Evolutionary conservation across 176 grass and related monocot genomes (phyloP).

Genomic region (Juncus inflexus): DNA sequence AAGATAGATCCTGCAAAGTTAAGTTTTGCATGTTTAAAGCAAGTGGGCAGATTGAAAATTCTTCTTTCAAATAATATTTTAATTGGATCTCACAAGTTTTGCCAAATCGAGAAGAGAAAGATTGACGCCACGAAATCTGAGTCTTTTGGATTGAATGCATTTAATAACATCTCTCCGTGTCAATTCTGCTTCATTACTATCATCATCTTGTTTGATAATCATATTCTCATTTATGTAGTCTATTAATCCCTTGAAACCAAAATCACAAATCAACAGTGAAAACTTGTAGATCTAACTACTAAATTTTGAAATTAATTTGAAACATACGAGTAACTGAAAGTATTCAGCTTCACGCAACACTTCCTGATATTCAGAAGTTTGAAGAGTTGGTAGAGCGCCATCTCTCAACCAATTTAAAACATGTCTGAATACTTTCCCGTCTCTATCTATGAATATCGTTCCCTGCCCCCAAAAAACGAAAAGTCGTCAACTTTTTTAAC

Average conservation of each 20-base stretch:
- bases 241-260: slow-evolving; percentile 38
- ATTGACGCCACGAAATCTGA: slow-evolving; percentile 78
- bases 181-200: slow-evolving; percentile 32
- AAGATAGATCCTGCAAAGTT: slow-evolving; percentile 61
- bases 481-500: neutral
- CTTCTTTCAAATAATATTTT: neutral
- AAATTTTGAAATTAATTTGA: neutral
- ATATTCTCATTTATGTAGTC: slow-evolving; percentile 32
- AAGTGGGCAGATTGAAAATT: slow-evolving; percentile 10
- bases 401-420: slow-evolving; percentile 91
- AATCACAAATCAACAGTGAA: slow-evolving; percentile 6
- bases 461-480: slow-evolving; percentile 45
- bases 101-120: slow-evolving; percentile 78
- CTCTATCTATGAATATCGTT: slow-evolving; percentile 82
- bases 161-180: slow-evolving; percentile 45
- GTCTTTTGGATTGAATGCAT: slow-evolving; percentile 59
- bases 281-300: no score
- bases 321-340: slow-evolving; percentile 71
- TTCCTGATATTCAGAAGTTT: slow-evolving; percentile 54
- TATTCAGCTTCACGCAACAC: slow-evolving; percentile 87
- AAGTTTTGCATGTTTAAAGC: neutral
- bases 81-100: slow-evolving; percentile 64
- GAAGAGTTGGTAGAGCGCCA: slow-evolving; percentile 46
- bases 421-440: slow-evolving; percentile 87
- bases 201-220: slow-evolving; percentile 33